Evolutionary conservation across 371 early-diverging fungal species (phyloP).

Genomic region (Zopfochytrium polystomum): DNA sequence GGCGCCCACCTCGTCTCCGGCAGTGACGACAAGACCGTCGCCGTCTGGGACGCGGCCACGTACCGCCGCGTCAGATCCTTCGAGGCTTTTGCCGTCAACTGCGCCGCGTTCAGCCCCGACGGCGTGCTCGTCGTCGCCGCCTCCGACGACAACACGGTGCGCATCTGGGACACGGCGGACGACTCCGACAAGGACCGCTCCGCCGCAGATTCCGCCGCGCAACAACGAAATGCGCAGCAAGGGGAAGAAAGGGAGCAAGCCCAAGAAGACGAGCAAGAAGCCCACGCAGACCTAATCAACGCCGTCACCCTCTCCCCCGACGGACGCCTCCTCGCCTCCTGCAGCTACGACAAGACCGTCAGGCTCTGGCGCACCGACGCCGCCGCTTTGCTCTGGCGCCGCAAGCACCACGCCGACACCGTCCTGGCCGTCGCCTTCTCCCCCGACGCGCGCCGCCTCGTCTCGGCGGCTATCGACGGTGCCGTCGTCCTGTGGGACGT

Average conservation of each 20-base stretch:
- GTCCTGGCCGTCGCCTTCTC: too few species aligned
- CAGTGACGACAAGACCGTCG: conserved; percentile 7
- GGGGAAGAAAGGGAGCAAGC: neutral
- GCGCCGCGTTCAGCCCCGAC: conserved; percentile 8
- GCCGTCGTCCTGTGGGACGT: too few species aligned
- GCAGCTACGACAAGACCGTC: neutral
- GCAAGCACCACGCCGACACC: too few species aligned
- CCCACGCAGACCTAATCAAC: neutral
- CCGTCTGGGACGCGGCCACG: conserved; percentile 18
- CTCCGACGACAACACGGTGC: neutral
- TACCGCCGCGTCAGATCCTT: too few species aligned
- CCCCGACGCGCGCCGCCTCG: too few species aligned
- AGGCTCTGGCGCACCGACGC: neutral
- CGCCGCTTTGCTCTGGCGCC: neutral
- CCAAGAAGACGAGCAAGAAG: neutral
- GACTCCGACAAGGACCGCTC: neutral
- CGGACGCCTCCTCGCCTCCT: neutral
- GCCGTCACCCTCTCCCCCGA: conserved; percentile 1
- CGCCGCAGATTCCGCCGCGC: neutral
- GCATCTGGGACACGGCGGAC: neutral
- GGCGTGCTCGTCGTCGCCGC: conserved; percentile 11
- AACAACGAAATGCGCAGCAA: neutral
- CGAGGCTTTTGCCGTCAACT: too few species aligned
- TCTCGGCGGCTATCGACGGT: too few species aligned
- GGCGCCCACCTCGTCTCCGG: conserved; percentile 11